Evolutionary conservation across 306 rosid species (phyloP).

Genomic region (Alnus glutinosa): DNA sequence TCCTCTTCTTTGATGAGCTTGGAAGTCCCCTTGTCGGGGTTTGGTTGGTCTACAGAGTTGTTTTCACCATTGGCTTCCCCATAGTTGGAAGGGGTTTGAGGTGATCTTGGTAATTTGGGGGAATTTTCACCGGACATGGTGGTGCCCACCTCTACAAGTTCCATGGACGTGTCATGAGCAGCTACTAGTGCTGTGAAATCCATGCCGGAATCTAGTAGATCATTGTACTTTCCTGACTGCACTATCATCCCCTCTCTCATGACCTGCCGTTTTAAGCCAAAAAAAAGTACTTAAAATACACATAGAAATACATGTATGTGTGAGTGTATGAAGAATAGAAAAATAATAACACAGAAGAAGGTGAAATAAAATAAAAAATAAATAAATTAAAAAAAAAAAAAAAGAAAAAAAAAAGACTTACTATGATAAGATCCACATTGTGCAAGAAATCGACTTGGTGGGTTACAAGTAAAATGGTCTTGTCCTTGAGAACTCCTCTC

Average conservation of each 20-base stretch:
- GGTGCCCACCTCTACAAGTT: conserved; percentile 72
- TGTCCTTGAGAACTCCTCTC: conserved; percentile 74
- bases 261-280: conserved; percentile 47
- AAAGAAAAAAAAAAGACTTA: conserved; percentile 23
- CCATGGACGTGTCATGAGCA: conserved; percentile 95
- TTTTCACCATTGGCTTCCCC: conserved; percentile 56
- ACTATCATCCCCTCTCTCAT: conserved; percentile 85
- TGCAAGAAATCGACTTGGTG: conserved; percentile 99
- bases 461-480: conserved; percentile 83
- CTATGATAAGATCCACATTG: conserved; percentile 80
- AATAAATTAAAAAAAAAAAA: too few species aligned
- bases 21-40: conserved; percentile 53
- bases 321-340: not conserved
- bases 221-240: conserved; percentile 78
- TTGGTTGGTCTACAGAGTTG: conserved; percentile 50
- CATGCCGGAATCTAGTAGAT: conserved; percentile 57
- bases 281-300: conserved; percentile 14
- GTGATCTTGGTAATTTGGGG: conserved; percentile 36
- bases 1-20: conserved; percentile 96
- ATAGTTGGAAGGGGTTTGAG: conserved; percentile 31
- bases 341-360: not conserved
- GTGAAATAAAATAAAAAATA: too few species aligned
- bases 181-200: conserved; percentile 82
- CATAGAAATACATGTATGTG: not conserved
- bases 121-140: conserved; percentile 38